A percentile compares a stretch with the other conserved stretches of the same genome.
Evolutionary conservation across 768 basidiomycete species (phyloP).

Genomic region (Pisolithus microcarpus): DNA sequence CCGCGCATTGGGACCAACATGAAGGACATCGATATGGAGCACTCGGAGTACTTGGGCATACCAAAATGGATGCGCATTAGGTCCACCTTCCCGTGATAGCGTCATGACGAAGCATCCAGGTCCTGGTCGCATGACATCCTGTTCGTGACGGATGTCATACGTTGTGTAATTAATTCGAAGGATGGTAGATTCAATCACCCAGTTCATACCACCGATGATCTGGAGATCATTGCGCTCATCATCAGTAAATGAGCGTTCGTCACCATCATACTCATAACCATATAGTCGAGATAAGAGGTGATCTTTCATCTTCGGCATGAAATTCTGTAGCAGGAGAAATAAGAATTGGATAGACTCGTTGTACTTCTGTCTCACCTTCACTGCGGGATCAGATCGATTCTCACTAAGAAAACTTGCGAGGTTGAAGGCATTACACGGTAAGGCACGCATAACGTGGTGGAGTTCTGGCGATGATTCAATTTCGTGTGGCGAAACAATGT

Average conservation of each 20-base stretch:
- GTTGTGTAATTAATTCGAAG: conserved; percentile 28
- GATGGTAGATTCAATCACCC: conserved; percentile 14
- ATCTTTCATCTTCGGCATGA: conserved; percentile 8
- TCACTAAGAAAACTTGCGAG: conserved; percentile 1
- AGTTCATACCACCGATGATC: conserved; percentile 7
- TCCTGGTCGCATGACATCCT: conserved; percentile 15
- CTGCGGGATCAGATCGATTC: conserved; percentile 1
- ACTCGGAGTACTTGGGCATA: conserved; percentile 26
- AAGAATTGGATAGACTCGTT: background rate
- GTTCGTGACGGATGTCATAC: conserved; percentile 19
- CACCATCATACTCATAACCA: background rate
- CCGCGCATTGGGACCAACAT: no score
- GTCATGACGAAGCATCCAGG: conserved; percentile 18
- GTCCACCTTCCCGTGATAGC: conserved; percentile 6
- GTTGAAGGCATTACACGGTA: background rate
- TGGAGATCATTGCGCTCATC: conserved; percentile 6
- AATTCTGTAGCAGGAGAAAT: conserved; percentile 2
- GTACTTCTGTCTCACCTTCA: conserved; percentile 3
- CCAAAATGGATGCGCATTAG: conserved; percentile 22
- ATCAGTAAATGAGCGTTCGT: conserved; percentile 5
- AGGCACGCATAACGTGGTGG: conserved; percentile 4
- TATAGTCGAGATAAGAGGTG: conserved; percentile 10
- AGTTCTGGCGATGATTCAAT: background rate
- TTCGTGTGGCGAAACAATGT: no score
- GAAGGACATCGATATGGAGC: conserved; percentile 20